phyloP scores from a whole-genome alignment of 495 filamentous ascomycete species.

The Podospora didyma region DNA sequence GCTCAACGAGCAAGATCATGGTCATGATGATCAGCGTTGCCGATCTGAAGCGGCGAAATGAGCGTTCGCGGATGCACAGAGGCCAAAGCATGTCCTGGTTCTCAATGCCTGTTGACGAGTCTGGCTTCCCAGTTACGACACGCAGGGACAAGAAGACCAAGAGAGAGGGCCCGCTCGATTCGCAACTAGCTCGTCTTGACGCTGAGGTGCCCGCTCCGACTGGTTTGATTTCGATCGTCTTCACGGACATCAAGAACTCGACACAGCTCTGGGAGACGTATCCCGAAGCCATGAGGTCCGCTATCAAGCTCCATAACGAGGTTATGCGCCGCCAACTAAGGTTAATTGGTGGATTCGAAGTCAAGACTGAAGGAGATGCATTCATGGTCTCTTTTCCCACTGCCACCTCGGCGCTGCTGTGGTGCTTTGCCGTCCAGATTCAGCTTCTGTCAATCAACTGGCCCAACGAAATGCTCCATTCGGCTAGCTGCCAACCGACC shows the following conservation, averaged over 20 bases:
- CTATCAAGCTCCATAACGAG: conserved; percentile 94
- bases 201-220: conserved; percentile 84
- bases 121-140: conserved; percentile 54
- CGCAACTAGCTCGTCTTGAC: conserved; percentile 76
- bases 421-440: conserved; percentile 92
- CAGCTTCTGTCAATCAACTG: conserved; percentile 83
- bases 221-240: conserved; percentile 87
- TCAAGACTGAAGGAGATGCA: conserved; percentile 99
- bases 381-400: conserved; percentile 99
- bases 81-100: conserved; percentile 78
- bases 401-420: conserved; percentile 85
- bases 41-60: conserved; percentile 75
- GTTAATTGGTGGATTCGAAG: conserved; percentile 93
- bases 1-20: conserved; percentile 91
- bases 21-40: conserved; percentile 94
- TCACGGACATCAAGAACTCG: conserved; percentile 99
- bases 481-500: conserved; percentile 75
- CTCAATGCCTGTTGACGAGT: conserved; percentile 64
- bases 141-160: conserved; percentile 58
- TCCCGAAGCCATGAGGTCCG: conserved; percentile 88
- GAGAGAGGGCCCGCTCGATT: conserved; percentile 69
- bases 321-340: conserved; percentile 90
- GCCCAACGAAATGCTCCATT: conserved; percentile 88
- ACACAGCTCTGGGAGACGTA: conserved; percentile 96
- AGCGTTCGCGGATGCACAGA: conserved; percentile 61